Base-by-base conservation (phyloP, 257 asterid genomes). In the Sherardia arvensis region DNA sequence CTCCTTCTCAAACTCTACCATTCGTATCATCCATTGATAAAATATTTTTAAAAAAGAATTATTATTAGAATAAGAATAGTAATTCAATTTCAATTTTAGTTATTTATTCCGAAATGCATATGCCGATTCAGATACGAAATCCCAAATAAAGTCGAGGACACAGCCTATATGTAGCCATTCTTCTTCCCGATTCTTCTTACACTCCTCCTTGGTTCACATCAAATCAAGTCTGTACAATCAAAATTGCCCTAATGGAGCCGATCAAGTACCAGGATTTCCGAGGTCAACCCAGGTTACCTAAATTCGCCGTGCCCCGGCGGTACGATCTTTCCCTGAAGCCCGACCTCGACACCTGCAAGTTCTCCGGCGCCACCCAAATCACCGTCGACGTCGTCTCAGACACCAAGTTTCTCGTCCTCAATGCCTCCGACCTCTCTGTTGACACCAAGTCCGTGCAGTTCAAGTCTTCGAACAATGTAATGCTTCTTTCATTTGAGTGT, bases 211-310 rank as follows among this genome's bases (percentile, higher is more conserved):
- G 28, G 29, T 20, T 53, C 10, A n/a, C 58, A 6, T 53, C 58
- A n/a, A 5, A 56, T 56, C 28, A 25, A 58, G 43, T 40, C n/a
- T n/a, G 53, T 5, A 59, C 64, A 36, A 55, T 36, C 23, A 49
- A 49, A 49, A 49, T 15, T 40, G 48, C 69, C 62, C 40, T 23
- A 58, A 30, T 58, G 68, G 74, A 67, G 33, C 68, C 68, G 7
- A 78, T 76, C 53, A 80, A 76, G 61, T 73, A 80, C 77, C 67
- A 87, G 28, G 84, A 83, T 55, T 93, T 93, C 87, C 83, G 66
- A 75, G 90, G 90, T 4, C 87, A 87, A 64, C 79, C 97, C 60
- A 84, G 99, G 18, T 88, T 93, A 32, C 97, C 99, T 62, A 84
- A 83, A 59, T 85, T 90, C 83, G 99, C 89, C 3, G 67, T 78